These are phyloP conservation scores for Candida silvatica DNA, from an alignment of 805 yeast species.

Conservation along the genomic window DNA sequence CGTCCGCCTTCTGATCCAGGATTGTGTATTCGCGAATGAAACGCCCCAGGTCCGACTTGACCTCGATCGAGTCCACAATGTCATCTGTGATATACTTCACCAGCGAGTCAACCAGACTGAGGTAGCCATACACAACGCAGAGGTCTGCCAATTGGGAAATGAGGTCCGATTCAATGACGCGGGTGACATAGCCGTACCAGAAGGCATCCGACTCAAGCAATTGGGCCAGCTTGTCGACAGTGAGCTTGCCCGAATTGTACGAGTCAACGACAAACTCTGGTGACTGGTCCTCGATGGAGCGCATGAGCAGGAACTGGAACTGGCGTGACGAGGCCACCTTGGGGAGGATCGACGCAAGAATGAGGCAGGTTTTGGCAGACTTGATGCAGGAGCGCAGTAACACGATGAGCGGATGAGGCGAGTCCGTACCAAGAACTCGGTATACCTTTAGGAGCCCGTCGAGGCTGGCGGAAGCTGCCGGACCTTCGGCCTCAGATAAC, in stretches of 20 bases:
- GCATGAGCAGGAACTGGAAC: constrained; percentile 15
- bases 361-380: constrained; percentile 8
- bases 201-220: constrained; percentile 9
- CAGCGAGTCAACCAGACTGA: constrained; percentile 14
- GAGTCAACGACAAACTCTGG: constrained; percentile 8
- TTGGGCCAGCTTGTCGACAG: constrained; percentile 8
- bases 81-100: constrained; percentile 1
- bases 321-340: constrained; percentile 9
- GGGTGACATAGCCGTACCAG: constrained; percentile 13
- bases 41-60: constrained; percentile 4
- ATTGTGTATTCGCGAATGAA: constrained; percentile 7
- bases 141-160: constrained; percentile 11
- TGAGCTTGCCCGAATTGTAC: constrained; percentile 6
- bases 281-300: constrained; percentile 15
- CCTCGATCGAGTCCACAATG: not conserved
- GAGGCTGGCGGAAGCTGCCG: too few relatives aligned
- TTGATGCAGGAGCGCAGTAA: constrained; percentile 5
- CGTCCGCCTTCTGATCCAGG: constrained; percentile 1
- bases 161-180: constrained; percentile 6
- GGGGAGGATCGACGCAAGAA: constrained; percentile 11
- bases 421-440: not conserved
- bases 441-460: constrained; percentile 6
- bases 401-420: constrained; percentile 8
- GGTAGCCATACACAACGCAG: constrained; percentile 17
- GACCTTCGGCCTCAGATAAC: not conserved